Conservation (phyloP, 805 yeast genomes). For the Debaryomyces tyrocola region DNA sequence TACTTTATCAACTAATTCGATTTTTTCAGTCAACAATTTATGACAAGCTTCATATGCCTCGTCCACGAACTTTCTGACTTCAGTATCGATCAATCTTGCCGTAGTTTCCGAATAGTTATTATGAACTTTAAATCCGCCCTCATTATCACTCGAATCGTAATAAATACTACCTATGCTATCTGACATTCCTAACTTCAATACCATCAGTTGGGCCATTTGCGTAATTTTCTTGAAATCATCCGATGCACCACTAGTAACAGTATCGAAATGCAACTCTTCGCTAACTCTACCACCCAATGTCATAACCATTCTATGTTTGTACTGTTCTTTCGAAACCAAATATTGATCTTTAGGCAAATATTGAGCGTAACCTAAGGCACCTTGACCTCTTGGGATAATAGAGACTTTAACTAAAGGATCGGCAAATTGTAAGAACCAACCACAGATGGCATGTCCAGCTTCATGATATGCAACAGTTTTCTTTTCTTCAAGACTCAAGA, state of each 20-base stretch:
- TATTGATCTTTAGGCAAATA: constrained; percentile 89
- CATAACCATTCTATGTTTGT: constrained; percentile 87
- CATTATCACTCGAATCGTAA: constrained; percentile 48
- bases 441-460: constrained; percentile 96
- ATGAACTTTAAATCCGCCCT: constrained; percentile 52
- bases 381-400: constrained; percentile 91
- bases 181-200: constrained; percentile 86
- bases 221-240: constrained; percentile 94
- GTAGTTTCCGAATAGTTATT: constrained; percentile 74
- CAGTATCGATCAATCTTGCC: constrained; percentile 64
- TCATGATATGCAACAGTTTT: constrained; percentile 89
- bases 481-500: constrained; percentile 78
- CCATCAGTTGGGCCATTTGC: constrained; percentile 87
- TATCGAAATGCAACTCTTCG: constrained; percentile 83
- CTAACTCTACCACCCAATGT: constrained; percentile 90
- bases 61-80: constrained; percentile 64
- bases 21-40: constrained; percentile 55
- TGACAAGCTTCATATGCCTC: constrained; percentile 65
- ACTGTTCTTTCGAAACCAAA: constrained; percentile 72
- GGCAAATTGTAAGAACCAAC: constrained; percentile 86
- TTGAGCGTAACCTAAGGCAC: constrained; percentile 95
- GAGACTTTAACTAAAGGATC: constrained; percentile 93
- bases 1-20: constrained; percentile 61
- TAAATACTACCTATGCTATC: constrained; percentile 68
- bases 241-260: constrained; percentile 89